Conservation (phyloP, 441 rosid species). For the Pelargonium fulgidum region DNA sequence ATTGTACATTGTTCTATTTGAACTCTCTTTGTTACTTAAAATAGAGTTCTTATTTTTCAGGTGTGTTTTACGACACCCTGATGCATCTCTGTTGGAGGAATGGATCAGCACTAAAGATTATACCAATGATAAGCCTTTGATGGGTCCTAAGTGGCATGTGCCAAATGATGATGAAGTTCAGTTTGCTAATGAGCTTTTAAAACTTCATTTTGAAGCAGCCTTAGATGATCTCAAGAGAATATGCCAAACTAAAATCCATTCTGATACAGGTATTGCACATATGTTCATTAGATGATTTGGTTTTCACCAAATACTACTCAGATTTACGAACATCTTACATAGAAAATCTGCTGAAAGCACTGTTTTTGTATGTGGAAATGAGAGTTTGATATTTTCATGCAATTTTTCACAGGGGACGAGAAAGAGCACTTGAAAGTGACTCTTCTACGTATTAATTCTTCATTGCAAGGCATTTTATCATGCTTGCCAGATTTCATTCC, state of each 20-base stretch:
- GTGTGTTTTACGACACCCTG: conserved; percentile 74
- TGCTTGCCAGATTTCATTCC: conserved; percentile 99
- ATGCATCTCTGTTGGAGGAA: conserved; percentile 71
- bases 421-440: conserved; percentile 98
- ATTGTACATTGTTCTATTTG: conserved; percentile 12
- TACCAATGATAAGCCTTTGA: conserved; percentile 41
- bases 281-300: conserved; percentile 4
- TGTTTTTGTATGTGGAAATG: conserved; percentile 6
- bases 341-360: neutral
- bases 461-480: conserved; percentile 96
- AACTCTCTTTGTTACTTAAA: conserved; percentile 12
- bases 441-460: conserved; percentile 93
- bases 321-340: conserved; percentile 15
- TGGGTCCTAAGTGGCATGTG: conserved; percentile 83
- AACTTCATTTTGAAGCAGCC: conserved; percentile 86
- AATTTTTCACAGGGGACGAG: conserved; percentile 73
- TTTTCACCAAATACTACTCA: conserved; percentile 11
- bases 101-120: conserved; percentile 94
- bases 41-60: conserved; percentile 38
- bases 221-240: conserved; percentile 77
- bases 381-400: conserved; percentile 19
- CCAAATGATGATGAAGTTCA: conserved; percentile 78
- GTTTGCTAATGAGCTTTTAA: conserved; percentile 92
- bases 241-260: conserved; percentile 71
- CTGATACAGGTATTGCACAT: conserved; percentile 62